Evolutionary conservation across 2,329 filamentous ascomycete genomes (phyloP), one percentile per base, ranked within the genome.

Genomic region (Alternaria panax): DNA sequence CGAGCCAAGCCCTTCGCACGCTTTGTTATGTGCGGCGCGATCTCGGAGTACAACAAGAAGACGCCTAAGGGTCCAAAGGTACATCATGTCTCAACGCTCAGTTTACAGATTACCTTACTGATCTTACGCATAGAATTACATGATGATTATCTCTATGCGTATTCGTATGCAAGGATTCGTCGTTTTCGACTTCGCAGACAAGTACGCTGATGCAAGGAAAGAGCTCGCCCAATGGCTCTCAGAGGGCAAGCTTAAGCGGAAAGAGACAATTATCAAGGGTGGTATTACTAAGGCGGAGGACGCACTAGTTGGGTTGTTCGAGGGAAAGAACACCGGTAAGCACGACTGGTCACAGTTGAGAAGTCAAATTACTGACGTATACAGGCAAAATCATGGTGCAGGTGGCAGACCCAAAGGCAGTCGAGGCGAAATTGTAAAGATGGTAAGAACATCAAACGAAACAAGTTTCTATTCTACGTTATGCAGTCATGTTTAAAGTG

Each of bases 201-300:
- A 89, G 69, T 90, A 85, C 72, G 71, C 82, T 0, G 75, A 79
- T 41, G 91, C 89, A 1, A 78, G 85, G 65, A 80, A 84, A 71
- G 83, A 92, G 67, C 79, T 93, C 14, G 83, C 84, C 1, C 76
- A 85, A 63, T 93, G 90, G 90, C 73, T 92, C n/a, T 80, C 81
- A 2, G 87, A 92, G 73, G 91, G 91, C 50, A 91, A 78, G 79
- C 77, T 93, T 63, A 87, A 91, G 84, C 80, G 87, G 57, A 88
- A 88, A 74, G 89, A 92, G 77, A 89, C 88, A 2, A 85, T 93
- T 57, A 77, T 92, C 61, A 85, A 85, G 67, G 90, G 90, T n/a
- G 90, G 90, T 0, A 77, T 93, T 12, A 79, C 81, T 58, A 83
- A 82, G 34, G 89, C 90, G 2, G 88, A 91, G 57, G 78, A 86